A percentile compares a stretch with the other conserved stretches of the same genome.
Evolutionary conservation across 345 rosid genomes (phyloP).

Genomic region (Eucalyptus grandis): DNA sequence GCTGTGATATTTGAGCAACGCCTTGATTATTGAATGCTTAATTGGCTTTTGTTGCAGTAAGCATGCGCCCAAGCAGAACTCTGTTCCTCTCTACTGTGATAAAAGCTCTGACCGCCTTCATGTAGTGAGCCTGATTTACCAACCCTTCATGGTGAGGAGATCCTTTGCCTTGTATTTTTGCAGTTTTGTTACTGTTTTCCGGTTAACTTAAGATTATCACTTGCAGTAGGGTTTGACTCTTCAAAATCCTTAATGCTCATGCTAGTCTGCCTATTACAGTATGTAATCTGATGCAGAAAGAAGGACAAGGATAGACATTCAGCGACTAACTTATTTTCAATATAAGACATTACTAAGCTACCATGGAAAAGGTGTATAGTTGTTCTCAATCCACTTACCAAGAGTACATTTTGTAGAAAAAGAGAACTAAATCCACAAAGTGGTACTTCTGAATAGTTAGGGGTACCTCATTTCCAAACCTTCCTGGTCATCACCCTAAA

Average conservation of each 20-base stretch:
- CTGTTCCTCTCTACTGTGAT: conserved; percentile 18
- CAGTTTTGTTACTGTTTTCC: background rate
- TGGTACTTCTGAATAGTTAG: background rate
- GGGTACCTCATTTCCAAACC: background rate
- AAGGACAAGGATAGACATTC: background rate
- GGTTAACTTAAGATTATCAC: background rate
- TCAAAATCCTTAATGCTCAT: background rate
- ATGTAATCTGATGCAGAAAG: background rate
- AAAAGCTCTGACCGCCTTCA: conserved; percentile 38
- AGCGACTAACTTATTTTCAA: background rate
- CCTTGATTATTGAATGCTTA: background rate
- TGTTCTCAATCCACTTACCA: background rate
- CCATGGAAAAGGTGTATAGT: background rate
- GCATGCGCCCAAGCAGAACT: conserved; percentile 1
- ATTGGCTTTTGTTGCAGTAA: conserved; percentile 3
- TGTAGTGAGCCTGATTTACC: conserved; percentile 25
- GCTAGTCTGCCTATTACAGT: background rate
- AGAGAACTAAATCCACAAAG: background rate
- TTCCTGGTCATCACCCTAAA: background rate
- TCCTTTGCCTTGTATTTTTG: background rate
- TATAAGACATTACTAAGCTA: background rate
- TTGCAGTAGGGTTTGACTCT: background rate
- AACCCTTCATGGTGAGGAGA: conserved; percentile 38
- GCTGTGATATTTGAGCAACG: background rate
- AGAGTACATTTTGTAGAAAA: background rate